A percentile compares a stretch with the other conserved stretches of the same genome.
Conservation (phyloP, 495 filamentous ascomycete species). For the Trichoderma parareesei region DNA sequence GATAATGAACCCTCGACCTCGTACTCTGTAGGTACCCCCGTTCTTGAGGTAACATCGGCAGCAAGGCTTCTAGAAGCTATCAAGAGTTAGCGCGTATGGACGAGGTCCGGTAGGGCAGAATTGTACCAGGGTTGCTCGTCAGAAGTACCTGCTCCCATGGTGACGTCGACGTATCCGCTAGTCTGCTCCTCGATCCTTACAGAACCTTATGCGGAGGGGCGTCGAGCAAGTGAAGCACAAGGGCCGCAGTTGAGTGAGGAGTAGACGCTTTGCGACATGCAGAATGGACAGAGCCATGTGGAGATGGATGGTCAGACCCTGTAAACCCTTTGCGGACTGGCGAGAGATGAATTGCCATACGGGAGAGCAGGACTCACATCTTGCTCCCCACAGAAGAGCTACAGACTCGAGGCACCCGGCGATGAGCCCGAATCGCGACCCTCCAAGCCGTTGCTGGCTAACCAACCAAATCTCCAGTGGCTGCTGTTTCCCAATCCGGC, state of each 20-base stretch:
- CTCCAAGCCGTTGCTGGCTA: no score
- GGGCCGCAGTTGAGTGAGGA: no score
- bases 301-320: not conserved
- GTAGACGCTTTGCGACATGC: not conserved
- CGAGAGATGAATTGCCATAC: not conserved
- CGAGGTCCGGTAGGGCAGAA: slow-evolving; percentile 1
- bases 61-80: not conserved
- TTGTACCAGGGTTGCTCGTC: not conserved
- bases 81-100: not conserved
- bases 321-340: not conserved
- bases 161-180: not conserved
- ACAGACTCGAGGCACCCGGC: no score
- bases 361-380: not conserved
- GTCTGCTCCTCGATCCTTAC: not conserved
- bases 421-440: no score
- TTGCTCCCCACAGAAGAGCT: no score
- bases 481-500: no score
- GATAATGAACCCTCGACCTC: not conserved
- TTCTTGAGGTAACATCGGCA: not conserved
- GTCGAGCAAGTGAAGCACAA: not conserved
- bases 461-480: no score
- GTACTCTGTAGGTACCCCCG: not conserved
- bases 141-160: not conserved
- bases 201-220: not conserved
- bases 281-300: not conserved